A percentile compares a stretch with the other conserved stretches of the same genome.
These are phyloP conservation scores for Allium sativum DNA, from an alignment of 106 monocot species.

Conservation along the genomic window DNA sequence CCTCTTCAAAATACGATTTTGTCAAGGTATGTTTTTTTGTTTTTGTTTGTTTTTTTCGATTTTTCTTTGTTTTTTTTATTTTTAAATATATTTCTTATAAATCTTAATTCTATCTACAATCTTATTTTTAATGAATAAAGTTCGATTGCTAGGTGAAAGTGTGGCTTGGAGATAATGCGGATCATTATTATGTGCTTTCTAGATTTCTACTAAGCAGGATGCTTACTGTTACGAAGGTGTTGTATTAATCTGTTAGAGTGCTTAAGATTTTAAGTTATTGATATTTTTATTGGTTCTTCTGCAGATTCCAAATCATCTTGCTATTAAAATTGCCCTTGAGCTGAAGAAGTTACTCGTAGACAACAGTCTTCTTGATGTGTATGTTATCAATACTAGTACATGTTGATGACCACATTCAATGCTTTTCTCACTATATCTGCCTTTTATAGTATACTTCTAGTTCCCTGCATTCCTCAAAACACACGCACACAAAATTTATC, in stretches of 20 bases:
- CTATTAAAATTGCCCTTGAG: slow-evolving; percentile 94
- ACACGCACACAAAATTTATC: too few relatives aligned
- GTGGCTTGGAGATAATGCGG: slow-evolving; percentile 95
- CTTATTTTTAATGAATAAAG: background rate
- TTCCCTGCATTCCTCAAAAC: too few relatives aligned
- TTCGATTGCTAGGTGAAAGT: slow-evolving; percentile 66
- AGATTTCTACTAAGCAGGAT: slow-evolving; percentile 95
- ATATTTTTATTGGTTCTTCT: slow-evolving; percentile 1
- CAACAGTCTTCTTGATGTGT: slow-evolving; percentile 99
- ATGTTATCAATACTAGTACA: slow-evolving; percentile 9
- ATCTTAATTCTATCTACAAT: background rate
- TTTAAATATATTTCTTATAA: background rate
- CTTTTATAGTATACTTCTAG: too few relatives aligned
- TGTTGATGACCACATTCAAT: too few relatives aligned
- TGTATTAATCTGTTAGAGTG: background rate
- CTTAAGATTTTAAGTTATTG: background rate
- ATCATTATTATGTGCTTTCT: slow-evolving; percentile 96
- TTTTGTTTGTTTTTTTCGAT: background rate
- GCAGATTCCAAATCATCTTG: slow-evolving; percentile 98
- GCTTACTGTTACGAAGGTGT: slow-evolving; percentile 94
- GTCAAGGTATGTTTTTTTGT: slow-evolving; percentile 49
- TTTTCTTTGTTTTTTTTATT: background rate
- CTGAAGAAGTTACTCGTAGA: slow-evolving; percentile 96
- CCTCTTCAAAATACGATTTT: slow-evolving; percentile 98
- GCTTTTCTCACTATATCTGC: too few relatives aligned